These are phyloP conservation scores for Cydonia oblonga DNA, from an alignment of 331 rosid genomes.

Conservation along the genomic window DNA sequence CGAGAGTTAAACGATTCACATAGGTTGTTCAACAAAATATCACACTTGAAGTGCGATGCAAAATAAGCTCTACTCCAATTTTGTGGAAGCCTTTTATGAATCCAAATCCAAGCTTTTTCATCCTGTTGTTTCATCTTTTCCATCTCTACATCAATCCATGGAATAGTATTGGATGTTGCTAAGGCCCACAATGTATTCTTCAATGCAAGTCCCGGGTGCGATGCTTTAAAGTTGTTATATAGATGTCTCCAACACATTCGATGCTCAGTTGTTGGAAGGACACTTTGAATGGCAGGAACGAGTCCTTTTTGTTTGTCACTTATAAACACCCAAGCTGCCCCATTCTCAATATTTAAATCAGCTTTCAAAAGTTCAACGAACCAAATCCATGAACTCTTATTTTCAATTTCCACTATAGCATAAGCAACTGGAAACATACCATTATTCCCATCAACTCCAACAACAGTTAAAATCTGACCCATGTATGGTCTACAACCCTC, in stretches of 20 bases:
- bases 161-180: not conserved
- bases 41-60: no score
- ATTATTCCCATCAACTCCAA: not conserved
- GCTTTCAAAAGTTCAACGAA: not conserved
- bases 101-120: no score
- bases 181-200: not conserved
- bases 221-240: not conserved
- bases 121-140: no score
- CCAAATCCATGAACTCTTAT: not conserved
- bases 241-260: not conserved
- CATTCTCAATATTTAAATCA: not conserved
- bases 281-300: not conserved
- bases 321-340: not conserved
- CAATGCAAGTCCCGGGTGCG: not conserved
- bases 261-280: accelerated
- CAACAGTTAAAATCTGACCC: not conserved
- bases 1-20: no score
- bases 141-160: not conserved
- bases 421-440: not conserved
- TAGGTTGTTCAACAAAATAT: no score
- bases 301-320: not conserved
- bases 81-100: no score
- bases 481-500: not conserved
- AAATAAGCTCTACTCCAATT: no score
- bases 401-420: not conserved